Evolutionary conservation across 2,329 filamentous ascomycete species (phyloP), one percentile per base, ranked within the genome.

Genomic region (Alternaria panax): DNA sequence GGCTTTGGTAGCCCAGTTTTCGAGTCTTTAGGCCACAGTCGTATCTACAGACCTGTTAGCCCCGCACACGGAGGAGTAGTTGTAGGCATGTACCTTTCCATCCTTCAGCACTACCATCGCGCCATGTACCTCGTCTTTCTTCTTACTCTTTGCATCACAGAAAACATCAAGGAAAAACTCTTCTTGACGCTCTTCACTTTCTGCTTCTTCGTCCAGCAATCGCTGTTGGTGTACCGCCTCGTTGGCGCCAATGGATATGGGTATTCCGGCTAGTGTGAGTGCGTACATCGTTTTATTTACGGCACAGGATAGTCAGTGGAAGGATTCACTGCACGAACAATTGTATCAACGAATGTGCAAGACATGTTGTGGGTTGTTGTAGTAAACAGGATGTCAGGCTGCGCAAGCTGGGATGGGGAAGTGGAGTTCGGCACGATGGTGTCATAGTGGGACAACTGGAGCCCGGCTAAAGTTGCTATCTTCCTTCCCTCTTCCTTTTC

Each of bases 121-220:
- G 30, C 75, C 76, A 53, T 83, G 68, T 0, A 84, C 74, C 50
- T 80, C 75, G n/a, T 76, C 74, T 11, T 68, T 70, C 59, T 77
- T 76, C 25, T 67, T 66, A 2, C 74, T 76, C 50, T 74, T 61
- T 24, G 74, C 74, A 34, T 80, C 79, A 59, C 82, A 80, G 57
- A 70, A 79, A 16, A 82, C 79, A 62, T 84, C 81, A n/a, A 85
- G 63, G 56, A 81, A 79, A 71, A 85, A 85, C 48, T 83, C 83
- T 30, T 80, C 76, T 74, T 82, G 82, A 18, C 81, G 82, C 22
- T 79, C 78, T 52, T 82, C 78, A 28, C 80, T 79, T 42, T 80
- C 78, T 27, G 80, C 80, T 70, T 83, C 81, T 60, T 80, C 80
- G 60, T 83, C 82, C 32, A 81, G 75, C 32, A 82, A 75, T 56